Conservation (phyloP, 441 rosid species). For the Oxalis stricta region DNA sequence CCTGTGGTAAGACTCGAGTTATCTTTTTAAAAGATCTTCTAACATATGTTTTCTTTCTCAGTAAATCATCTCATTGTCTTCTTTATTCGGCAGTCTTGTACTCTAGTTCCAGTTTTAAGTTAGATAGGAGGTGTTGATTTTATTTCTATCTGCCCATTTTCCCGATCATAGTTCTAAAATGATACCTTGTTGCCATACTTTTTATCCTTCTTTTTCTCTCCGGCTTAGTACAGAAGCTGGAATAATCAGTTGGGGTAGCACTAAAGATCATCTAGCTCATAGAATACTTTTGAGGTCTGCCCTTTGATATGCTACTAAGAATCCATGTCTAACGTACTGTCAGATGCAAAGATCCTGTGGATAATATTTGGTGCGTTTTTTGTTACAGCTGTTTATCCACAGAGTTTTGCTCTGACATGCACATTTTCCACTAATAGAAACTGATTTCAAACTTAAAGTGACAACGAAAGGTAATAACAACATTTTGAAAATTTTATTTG, state of each 20-base stretch:
- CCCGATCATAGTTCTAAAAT: background rate
- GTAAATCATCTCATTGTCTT: background rate
- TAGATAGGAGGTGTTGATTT: background rate
- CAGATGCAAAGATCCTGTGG: no score
- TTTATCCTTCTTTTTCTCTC: background rate
- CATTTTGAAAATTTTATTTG: no score
- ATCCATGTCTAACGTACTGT: no score
- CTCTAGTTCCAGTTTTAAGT: background rate
- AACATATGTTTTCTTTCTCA: background rate
- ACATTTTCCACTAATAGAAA: no score
- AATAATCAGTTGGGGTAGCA: background rate
- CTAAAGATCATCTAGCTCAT: no score
- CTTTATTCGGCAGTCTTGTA: background rate
- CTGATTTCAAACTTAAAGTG: no score
- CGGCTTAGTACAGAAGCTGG: background rate
- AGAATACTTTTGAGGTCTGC: no score
- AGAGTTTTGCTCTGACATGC: no score
- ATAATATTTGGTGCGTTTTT: no score
- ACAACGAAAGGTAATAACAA: no score
- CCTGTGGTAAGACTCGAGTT: slow-evolving; percentile 45
- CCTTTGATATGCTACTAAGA: no score
- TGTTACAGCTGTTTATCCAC: no score
- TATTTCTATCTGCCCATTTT: background rate
- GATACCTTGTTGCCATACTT: background rate
- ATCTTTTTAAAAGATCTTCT: background rate